A percentile compares a stretch with the other conserved stretches of the same genome.
phyloP scores from a whole-genome alignment of 1,284 basidiomycete genomes.

The Apiotrichum mycotoxinovorans region DNA sequence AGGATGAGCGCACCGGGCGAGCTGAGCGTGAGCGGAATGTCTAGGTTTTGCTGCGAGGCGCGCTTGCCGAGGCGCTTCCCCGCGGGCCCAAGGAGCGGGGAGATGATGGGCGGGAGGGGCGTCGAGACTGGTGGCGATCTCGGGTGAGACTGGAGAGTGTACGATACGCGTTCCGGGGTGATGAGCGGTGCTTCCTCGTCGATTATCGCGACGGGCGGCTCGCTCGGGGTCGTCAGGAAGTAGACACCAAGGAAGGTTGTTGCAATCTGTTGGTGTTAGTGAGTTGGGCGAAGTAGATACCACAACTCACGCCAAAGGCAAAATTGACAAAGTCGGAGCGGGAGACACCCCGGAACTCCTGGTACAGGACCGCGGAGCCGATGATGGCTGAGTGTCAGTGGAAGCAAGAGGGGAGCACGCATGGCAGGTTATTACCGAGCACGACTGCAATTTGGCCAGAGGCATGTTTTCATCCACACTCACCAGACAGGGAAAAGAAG shows the following conservation, averaged over 20 bases:
- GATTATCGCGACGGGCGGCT: not conserved
- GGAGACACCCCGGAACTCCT: slow-evolving; percentile 77
- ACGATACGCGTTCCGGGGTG: slow-evolving; percentile 5
- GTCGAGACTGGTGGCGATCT: not conserved
- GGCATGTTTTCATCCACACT: slow-evolving; percentile 10
- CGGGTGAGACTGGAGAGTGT: not conserved
- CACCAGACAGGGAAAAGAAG: slow-evolving; percentile 55
- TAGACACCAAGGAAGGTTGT: slow-evolving; percentile 63
- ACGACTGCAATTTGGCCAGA: too few species aligned
- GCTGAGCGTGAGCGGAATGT: slow-evolving; percentile 29
- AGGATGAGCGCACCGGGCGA: slow-evolving; percentile 41
- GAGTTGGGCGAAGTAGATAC: not conserved
- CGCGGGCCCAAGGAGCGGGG: slow-evolving; percentile 1
- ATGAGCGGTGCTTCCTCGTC: slow-evolving; percentile 29
- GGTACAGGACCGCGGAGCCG: slow-evolving; percentile 88
- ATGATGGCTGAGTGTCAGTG: slow-evolving; percentile 65
- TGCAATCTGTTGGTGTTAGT: slow-evolving; percentile 48
- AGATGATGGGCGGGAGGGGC: not conserved
- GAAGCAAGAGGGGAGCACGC: too few species aligned
- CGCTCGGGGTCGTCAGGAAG: slow-evolving; percentile 44
- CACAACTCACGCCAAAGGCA: slow-evolving; percentile 42
- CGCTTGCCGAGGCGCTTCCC: slow-evolving; percentile 6
- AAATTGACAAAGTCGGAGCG: slow-evolving; percentile 70
- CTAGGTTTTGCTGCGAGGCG: slow-evolving; percentile 28
- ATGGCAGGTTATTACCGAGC: too few species aligned